Evolutionary conservation across 495 filamentous ascomycete genomes (phyloP), one percentile per base, ranked within the genome.

Genomic region (Talaromyces wortmannii): DNA sequence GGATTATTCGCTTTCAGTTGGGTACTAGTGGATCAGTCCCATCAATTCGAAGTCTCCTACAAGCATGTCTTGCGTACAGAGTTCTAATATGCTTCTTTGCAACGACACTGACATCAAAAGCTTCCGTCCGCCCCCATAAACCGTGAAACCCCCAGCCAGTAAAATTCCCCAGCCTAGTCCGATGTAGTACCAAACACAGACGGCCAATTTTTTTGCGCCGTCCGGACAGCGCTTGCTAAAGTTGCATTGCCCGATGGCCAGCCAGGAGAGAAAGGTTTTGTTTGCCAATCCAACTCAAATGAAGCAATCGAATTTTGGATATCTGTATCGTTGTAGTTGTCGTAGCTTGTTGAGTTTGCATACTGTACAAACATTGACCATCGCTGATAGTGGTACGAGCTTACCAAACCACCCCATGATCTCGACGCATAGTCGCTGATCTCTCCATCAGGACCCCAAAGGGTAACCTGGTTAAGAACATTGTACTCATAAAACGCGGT

Each of bases 381-480:
- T 18, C 74, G 48, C 7, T 61, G 66, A 11, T 61, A 36, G 50
- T 77, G 75, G 60, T 77, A 77, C 5, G 59, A 61, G 3, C 55
- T 49, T 4, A 75, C 69, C 6, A 77, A 56, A 3, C 73, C 73
- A 47, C 64, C 68, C 74, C 74, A 77, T 16, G 52, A 54, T 52
- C 72, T 75, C 0, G 60, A 65, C 10, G 68, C 68, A 55, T 77
- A 75, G 56, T 77, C 74, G 32, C 56, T 63, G 30, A 76, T 73
- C 59, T 77, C 56, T 15, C 72, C 71, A 3, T 53, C 56, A 6
- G 72, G 73, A 0, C 74, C 74, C 72, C 74, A 77, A 8, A 73
- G 60, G 29, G 72, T 75, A 53, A 77, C 66, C 50, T 77, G 72
- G 56, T 76, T 74, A 40, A 68, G 63, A 8, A 71, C 74, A 36